These are phyloP conservation scores for Paracoccidioides brasiliensis DNA, from an alignment of 2,329 filamentous ascomycete species.

Conservation along the genomic window DNA sequence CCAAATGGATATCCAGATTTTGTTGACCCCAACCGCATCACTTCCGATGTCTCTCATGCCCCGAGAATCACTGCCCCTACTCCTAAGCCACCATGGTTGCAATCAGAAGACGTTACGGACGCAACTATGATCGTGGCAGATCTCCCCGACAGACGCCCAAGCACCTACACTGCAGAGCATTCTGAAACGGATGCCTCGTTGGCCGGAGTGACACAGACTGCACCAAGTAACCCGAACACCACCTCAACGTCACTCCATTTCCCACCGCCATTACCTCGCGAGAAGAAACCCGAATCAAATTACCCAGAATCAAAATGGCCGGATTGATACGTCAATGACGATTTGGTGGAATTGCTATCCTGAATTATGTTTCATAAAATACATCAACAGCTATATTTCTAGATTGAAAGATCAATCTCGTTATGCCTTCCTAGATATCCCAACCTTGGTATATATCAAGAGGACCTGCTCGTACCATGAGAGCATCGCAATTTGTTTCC, in stretches of 20 bases:
- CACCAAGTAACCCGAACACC: not conserved
- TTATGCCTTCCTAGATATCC: not conserved
- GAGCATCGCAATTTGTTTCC: no score
- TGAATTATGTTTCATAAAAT: not conserved
- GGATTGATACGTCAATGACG: not conserved
- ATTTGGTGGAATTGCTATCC: not conserved
- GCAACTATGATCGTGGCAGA: not conserved
- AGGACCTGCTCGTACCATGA: not conserved
- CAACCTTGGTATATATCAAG: not conserved
- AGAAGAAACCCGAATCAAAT: not conserved
- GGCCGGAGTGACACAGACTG: not conserved
- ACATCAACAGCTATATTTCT: not conserved
- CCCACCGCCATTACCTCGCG: not conserved
- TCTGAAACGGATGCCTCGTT: not conserved
- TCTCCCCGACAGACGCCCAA: not conserved
- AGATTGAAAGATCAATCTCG: not conserved
- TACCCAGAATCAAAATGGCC: not conserved
- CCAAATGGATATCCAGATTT: conserved; percentile 31
- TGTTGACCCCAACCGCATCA: conserved; percentile 32
- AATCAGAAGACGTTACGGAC: not conserved
- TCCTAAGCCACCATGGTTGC: conserved; percentile 9
- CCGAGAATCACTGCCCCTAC: conserved; percentile 4
- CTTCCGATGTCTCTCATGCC: conserved; percentile 30
- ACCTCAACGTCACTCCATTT: not conserved
- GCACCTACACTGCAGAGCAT: not conserved